Evolutionary conservation across 2,329 filamentous ascomycete genomes (phyloP).

Genomic region (Ophiostoma fasciatum): DNA sequence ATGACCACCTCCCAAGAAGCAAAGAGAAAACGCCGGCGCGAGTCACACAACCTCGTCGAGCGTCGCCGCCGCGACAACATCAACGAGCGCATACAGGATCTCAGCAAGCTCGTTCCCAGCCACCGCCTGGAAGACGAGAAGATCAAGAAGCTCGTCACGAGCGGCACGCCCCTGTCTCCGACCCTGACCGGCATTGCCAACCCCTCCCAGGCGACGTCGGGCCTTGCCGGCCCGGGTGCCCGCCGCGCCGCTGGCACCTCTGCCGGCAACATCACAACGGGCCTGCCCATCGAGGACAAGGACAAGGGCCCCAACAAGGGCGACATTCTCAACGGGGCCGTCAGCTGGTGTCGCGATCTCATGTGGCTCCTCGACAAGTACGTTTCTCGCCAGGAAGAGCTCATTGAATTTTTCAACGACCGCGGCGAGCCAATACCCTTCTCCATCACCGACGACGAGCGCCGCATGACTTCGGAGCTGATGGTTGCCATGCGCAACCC

Average conservation of each 20-base stretch:
- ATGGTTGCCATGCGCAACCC: conserved; percentile 76
- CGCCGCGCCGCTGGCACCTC: conserved; percentile 58
- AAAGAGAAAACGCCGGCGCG: conserved; percentile 77
- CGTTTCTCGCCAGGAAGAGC: conserved; percentile 75
- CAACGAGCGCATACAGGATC: conserved; percentile 94
- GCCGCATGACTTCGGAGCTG: conserved; percentile 87
- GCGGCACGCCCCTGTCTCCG: conserved; percentile 78
- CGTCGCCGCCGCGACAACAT: conserved; percentile 92
- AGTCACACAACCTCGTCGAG: conserved; percentile 94
- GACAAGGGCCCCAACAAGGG: conserved; percentile 99
- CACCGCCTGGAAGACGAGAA: conserved; percentile 96
- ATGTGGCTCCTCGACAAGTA: conserved; percentile 95
- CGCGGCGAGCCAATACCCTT: conserved; percentile 67
- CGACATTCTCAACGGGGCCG: conserved; percentile 91
- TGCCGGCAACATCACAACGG: conserved; percentile 76
- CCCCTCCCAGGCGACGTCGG: conserved; percentile 68
- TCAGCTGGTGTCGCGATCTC: conserved; percentile 91
- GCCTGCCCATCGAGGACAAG: conserved; percentile 87
- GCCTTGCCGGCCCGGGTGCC: conserved; percentile 72
- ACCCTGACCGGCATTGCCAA: conserved; percentile 55
- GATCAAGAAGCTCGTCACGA: conserved; percentile 85
- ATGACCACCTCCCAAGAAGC: conserved; percentile 67
- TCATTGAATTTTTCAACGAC: conserved; percentile 58
- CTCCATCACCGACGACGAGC: conserved; percentile 78
- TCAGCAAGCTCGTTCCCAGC: conserved; percentile 81